These are phyloP conservation scores for Phytopythium sindhum DNA, from an alignment of 352 stramenopile genomes.

Conservation along the genomic window DNA sequence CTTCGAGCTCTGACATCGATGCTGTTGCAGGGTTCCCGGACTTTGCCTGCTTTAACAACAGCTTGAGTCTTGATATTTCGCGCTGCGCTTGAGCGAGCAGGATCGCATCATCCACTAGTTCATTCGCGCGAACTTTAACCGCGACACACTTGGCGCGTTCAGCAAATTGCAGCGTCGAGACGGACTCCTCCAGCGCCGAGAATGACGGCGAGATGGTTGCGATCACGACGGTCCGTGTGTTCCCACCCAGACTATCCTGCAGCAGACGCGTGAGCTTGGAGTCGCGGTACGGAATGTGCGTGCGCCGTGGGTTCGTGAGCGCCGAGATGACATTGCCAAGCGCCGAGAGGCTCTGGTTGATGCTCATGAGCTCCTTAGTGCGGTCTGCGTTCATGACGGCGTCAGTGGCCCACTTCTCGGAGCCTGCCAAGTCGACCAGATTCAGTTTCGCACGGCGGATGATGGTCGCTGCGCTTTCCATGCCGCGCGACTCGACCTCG, in stretches of 20 bases:
- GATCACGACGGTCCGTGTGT: conserved; percentile 88
- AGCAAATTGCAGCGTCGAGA: conserved; percentile 90
- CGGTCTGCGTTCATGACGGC: conserved; percentile 63
- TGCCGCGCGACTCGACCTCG: conserved; percentile 71
- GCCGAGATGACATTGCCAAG: conserved; percentile 89
- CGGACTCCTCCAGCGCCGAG: conserved; percentile 80
- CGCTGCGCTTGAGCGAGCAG: conserved; percentile 59
- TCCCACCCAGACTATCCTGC: conserved; percentile 80
- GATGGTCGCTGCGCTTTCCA: conserved; percentile 65
- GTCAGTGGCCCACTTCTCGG: conserved; percentile 88
- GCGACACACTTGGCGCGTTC: conserved; percentile 79
- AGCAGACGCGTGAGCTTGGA: conserved; percentile 96
- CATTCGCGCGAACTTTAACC: conserved; percentile 73
- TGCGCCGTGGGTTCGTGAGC: conserved; percentile 60
- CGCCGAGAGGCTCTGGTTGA: conserved; percentile 90
- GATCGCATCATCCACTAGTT: conserved; percentile 79
- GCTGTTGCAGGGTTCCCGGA: conserved; percentile 14
- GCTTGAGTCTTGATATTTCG: conserved; percentile 63
- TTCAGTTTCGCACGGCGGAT: conserved; percentile 86
- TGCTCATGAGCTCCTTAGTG: conserved; percentile 87
- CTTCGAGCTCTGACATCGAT: conserved; percentile 29
- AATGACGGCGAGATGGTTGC: conserved; percentile 84
- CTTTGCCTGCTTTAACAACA: conserved; percentile 49
- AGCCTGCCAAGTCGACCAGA: conserved; percentile 90
- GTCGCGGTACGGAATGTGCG: conserved; percentile 95